A percentile compares a stretch with the other conserved stretches of the same genome.
phyloP scores from a whole-genome alignment of 2,329 filamentous ascomycete genomes.

The Orbilia oligospora region DNA sequence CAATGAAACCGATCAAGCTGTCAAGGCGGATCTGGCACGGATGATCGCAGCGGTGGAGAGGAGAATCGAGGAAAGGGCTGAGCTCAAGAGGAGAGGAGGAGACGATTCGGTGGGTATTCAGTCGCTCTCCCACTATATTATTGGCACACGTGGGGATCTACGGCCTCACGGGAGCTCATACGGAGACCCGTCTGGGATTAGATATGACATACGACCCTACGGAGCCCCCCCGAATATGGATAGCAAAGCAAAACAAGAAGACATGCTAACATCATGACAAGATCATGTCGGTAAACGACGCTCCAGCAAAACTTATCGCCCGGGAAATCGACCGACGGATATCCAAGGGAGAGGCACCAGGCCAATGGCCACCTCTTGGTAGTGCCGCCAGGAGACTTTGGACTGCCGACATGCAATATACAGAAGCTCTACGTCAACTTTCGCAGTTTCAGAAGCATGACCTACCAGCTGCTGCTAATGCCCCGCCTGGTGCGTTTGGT shows the following conservation, averaged over 20 bases:
- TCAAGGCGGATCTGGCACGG: conserved; percentile 49
- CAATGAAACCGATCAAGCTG: conserved; percentile 58
- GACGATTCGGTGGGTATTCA: conserved; percentile 46
- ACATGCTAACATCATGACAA: conserved; percentile 28
- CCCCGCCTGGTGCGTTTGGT: conserved; percentile 60
- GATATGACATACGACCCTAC: background rate
- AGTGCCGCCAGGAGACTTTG: conserved; percentile 62
- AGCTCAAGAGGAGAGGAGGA: conserved; percentile 26
- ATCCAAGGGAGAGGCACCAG: conserved; percentile 60
- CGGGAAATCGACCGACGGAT: conserved; percentile 62
- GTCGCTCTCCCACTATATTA: background rate
- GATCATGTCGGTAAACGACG: conserved; percentile 58
- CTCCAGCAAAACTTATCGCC: conserved; percentile 61
- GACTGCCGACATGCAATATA: conserved; percentile 60
- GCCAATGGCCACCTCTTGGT: conserved; percentile 62
- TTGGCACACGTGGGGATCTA: conserved; percentile 49
- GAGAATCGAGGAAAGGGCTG: conserved; percentile 54
- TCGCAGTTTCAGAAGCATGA: conserved; percentile 58
- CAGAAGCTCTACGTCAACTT: conserved; percentile 50
- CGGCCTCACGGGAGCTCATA: conserved; percentile 19
- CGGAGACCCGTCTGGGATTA: background rate
- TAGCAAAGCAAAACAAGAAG: conserved; percentile 6
- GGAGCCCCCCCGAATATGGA: conserved; percentile 33
- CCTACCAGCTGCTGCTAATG: conserved; percentile 45
- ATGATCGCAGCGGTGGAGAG: conserved; percentile 59